A percentile compares a stretch with the other conserved stretches of the same genome.
These are phyloP conservation scores for Colletotrichum acutatum DNA, from an alignment of 2,329 filamentous ascomycete species.

Conservation along the genomic window DNA sequence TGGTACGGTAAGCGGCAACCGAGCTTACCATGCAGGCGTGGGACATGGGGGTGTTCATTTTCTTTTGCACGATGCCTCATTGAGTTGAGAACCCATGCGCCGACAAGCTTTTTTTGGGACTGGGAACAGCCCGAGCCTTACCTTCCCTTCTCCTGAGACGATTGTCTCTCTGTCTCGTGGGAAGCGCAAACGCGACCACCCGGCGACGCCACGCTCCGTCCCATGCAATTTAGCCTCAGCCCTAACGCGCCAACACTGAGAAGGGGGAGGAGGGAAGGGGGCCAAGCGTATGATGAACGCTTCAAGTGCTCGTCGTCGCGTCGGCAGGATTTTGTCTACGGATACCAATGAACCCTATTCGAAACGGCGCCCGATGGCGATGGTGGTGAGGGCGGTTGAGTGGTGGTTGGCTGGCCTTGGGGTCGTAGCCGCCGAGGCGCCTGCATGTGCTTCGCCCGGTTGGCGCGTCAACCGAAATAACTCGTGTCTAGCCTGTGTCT, in stretches of 20 bases:
- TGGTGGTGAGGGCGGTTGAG: background rate
- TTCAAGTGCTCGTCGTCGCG: background rate
- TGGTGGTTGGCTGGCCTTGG: background rate
- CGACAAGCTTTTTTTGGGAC: too few relatives aligned
- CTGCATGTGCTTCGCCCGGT: background rate
- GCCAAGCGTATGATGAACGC: background rate
- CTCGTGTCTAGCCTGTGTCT: background rate
- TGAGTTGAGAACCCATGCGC: background rate
- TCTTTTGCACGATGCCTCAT: background rate
- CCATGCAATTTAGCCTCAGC: background rate
- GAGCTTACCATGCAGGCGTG: background rate
- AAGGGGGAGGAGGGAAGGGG: background rate
- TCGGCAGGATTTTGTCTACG: background rate
- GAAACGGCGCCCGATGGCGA: background rate
- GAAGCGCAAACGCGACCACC: background rate
- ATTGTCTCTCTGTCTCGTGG: background rate
- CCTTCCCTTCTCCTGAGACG: background rate
- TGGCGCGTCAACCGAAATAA: background rate
- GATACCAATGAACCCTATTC: background rate
- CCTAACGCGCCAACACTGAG: background rate
- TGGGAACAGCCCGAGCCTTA: background rate
- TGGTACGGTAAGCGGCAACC: background rate
- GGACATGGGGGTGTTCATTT: background rate
- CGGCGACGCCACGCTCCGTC: background rate
- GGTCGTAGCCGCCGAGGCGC: background rate